Base-by-base conservation (phyloP, 306 rosid genomes). In the Bauhinia variegata region DNA sequence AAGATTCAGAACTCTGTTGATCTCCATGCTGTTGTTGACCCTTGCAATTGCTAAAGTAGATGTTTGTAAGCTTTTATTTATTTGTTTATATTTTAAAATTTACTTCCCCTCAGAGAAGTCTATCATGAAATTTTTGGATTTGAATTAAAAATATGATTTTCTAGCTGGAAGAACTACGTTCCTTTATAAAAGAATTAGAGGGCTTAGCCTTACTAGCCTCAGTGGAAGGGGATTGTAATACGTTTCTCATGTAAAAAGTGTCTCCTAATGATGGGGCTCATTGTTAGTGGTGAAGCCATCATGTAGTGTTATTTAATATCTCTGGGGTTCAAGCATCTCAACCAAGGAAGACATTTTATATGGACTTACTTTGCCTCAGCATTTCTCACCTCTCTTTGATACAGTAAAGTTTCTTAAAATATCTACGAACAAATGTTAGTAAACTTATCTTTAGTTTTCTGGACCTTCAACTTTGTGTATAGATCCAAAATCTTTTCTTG, bases 221-320 rank as follows among this genome's bases (percentile, higher is more conserved):
- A 19, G 17, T 59, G 52, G 61, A 60, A 28, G 41, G 18, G 41
- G 41, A 36, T 36, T 36, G 28, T 2, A 23, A 1, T 54, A 63
- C 32, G 65, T 53, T 71, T 43, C 28, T 52, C 56, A 7, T 52
- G 19, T 52, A 43, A 41, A 42, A 62, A 12, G 52, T 72, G 37
- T 71, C 47, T 60, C 32, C 41, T 36, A 36, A 5, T 36, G n/a
- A 36, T 0, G 9, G 41, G 6, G 41, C 4, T 36, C 41, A 8
- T 36, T 36, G 4, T 23, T 36, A 36, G 41, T 36, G 41, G 41
- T 36, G 41, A 36, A 36, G 41, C 41, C 41, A 36, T 36, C 28
- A 23, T 36, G 41, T 36, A 5, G 5, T 36, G 9, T 36, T 36
- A 36, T 36, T 5, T 8, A 8, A 36, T n/a, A n/a, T 36, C 41